Evolutionary conservation across 352 stramenopile species (phyloP), one percentile per base, ranked within the genome.

Genomic region (Globisporangium emineosum): DNA sequence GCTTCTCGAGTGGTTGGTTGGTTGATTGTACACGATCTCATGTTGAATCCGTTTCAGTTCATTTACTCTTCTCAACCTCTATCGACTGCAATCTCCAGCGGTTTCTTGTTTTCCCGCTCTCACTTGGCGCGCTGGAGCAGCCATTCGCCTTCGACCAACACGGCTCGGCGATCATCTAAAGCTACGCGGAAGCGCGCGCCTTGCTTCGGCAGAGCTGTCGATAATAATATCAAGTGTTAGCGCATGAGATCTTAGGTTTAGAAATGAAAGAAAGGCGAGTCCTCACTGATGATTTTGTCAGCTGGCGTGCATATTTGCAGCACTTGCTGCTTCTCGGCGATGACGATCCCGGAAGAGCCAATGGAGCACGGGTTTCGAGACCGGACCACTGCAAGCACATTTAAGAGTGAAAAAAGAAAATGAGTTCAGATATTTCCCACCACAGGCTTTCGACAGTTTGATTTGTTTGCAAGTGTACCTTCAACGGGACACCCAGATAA

Each of bases 401-500:
- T 32, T n/a, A n/a, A n/a, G n/a, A n/a, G n/a, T n/a, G 29, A 2
- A 32, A 32, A 32, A 13, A 60, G 32, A 45, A 64, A 43, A 13
- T 29, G 3, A 55, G n/a, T 23, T 21, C 21, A 45, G 8, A n/a
- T 21, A 19, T 32, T 21, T 32, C 23, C 9, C 27, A 66, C 35
- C 66, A 45, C 5, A 45, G 15, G 37, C 6, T 10, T n/a, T 8
- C 37, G 1, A 45, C 35, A 45, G 37, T 8, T 45, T 45, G 29
- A n/a, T n/a, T 9, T 4, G 15, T 45, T n/a, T n/a, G 17, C 6
- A 45, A 45, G 7, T n/a, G 8, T n/a, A 91, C 81, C 76, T 88
- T 89, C 78, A 25, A 91, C 47, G 1, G 78, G 79, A 55, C 80
- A 91, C 12, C 84, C 84, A 2, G 83, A 90, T 7, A 93, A 71